Base-by-base conservation (phyloP, 1,284 basidiomycete genomes). In the Moesziomyces sp. region DNA sequence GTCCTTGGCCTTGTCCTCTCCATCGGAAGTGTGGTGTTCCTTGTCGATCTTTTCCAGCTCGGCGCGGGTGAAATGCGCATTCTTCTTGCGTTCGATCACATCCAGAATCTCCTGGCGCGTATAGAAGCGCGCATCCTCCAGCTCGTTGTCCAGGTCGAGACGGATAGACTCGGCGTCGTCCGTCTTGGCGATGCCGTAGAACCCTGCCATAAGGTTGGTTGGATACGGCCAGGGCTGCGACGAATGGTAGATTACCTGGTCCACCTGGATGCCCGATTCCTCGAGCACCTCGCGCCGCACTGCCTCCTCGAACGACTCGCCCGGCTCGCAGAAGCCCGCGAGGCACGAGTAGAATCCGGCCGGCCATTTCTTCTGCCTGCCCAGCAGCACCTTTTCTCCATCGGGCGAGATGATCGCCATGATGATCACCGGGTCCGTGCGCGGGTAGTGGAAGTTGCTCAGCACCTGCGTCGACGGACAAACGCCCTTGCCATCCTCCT, bases 271-370 rank as follows among this genome's bases (percentile, higher is more conserved):
- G 6, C 96, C 96, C 0, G 93, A 92, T 85, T 98, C 96, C 84
- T 98, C 96, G 89, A 93, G 91, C 77, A 97, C 91, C 85, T 98
- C 96, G 33, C 96, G 88, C 66, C 90, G 88, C 18, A 98, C 94
- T 0, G 94, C 92, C 76, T 98, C 95, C 85, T 99, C 96, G 72
- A 98, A 92, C 0, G 91, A 90, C 85, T 77, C 69, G 3, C 70
- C 76, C n/a, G 74, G 74, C 58, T 78, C 74, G 55, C 81, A 63
- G 48, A 83, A 84, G 59, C 79, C 75, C 7, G 84, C 84, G 26
- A 84, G 44, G 84, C 78, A 78, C 16, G 63, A 81, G 53, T 74
- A 78, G 48, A 83, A 77, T 4, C 68, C 77, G 13, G 45, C 33
- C 38, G 57, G 53, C 87, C 91, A 76, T 80, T 91, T 92, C 72